A percentile compares a stretch with the other conserved stretches of the same genome.
These are phyloP conservation scores for Erythrobasidium hasegawianum DNA, from an alignment of 1,284 basidiomycete species.

Conservation along the genomic window DNA sequence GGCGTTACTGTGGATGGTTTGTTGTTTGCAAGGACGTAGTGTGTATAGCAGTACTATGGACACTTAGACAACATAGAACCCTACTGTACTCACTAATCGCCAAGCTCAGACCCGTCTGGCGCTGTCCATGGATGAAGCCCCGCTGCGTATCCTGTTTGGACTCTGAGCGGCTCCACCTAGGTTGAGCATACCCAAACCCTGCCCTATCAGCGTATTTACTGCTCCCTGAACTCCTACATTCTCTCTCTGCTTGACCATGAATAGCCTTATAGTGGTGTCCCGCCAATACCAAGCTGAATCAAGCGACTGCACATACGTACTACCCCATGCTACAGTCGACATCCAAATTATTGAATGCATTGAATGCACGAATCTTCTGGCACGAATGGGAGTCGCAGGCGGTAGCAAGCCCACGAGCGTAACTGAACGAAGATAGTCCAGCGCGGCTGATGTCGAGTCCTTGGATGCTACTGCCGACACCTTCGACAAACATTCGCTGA, in stretches of 20 bases:
- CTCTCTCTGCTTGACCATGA: slow-evolving; percentile 72
- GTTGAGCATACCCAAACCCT: slow-evolving; percentile 25
- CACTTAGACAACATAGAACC: no score
- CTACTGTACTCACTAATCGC: no score
- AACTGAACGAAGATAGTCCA: slow-evolving; percentile 59
- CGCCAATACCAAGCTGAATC: slow-evolving; percentile 71
- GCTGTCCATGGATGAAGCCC: no score
- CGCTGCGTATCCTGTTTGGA: neutral
- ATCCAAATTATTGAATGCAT: slow-evolving; percentile 83
- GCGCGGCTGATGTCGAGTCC: slow-evolving; percentile 58
- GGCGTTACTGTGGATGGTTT: no score
- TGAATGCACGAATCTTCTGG: slow-evolving; percentile 70
- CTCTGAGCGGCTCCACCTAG: neutral
- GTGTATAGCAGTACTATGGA: no score
- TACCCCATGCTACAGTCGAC: slow-evolving; percentile 84
- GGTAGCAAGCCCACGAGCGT: slow-evolving; percentile 72
- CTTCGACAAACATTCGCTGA: slow-evolving; percentile 79
- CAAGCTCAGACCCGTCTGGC: no score
- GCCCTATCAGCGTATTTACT: slow-evolving; percentile 21
- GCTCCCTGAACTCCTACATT: slow-evolving; percentile 18
- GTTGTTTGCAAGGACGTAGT: no score
- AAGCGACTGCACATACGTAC: slow-evolving; percentile 64
- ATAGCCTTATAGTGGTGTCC: slow-evolving; percentile 75
- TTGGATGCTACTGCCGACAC: slow-evolving; percentile 50
- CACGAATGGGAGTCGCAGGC: slow-evolving; percentile 58